A percentile compares a stretch with the other conserved stretches of the same genome.
These are phyloP conservation scores for Rhytidhysteron rufulum DNA, from an alignment of 2,329 filamentous ascomycete species.

Conservation along the genomic window DNA sequence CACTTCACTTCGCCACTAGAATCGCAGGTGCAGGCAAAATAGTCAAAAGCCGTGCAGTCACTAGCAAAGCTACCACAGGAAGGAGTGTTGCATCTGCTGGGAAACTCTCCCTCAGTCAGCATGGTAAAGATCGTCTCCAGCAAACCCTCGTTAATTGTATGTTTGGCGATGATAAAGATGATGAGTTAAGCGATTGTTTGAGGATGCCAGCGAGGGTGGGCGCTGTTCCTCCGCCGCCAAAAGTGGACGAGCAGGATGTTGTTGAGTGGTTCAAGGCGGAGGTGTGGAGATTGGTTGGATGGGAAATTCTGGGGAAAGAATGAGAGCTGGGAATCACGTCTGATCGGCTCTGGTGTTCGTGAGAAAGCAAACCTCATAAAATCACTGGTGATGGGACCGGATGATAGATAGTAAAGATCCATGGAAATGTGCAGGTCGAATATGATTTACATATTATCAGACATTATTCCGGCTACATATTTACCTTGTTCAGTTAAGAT, in stretches of 20 bases:
- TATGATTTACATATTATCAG: too few species aligned
- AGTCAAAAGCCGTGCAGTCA: slow-evolving; percentile 6
- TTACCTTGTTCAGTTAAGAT: too few species aligned
- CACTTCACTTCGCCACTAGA: slow-evolving; percentile 26
- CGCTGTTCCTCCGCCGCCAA: slow-evolving; percentile 28
- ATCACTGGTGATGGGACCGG: too few species aligned
- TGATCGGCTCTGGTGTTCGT: too few species aligned
- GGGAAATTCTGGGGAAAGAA: slow-evolving; percentile 45
- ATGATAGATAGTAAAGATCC: too few species aligned
- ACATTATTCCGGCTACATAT: too few species aligned
- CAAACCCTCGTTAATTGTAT: slow-evolving; percentile 43
- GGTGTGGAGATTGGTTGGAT: slow-evolving; percentile 56
- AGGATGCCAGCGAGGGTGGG: slow-evolving; percentile 31
- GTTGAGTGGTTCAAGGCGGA: slow-evolving; percentile 54
- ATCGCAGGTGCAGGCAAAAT: slow-evolving; percentile 5
- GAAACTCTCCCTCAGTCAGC: slow-evolving; percentile 29
- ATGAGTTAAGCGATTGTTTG: slow-evolving; percentile 40
- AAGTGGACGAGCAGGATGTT: slow-evolving; percentile 38
- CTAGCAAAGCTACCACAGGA: slow-evolving; percentile 17
- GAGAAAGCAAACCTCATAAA: too few species aligned
- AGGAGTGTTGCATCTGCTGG: slow-evolving; percentile 20
- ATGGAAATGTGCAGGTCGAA: too few species aligned
- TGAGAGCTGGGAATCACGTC: too few species aligned
- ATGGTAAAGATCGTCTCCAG: slow-evolving; percentile 43
- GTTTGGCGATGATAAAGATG: slow-evolving; percentile 35